Base-by-base conservation (phyloP, 192 early-diverging fungal genomes). In the Phycomyces nitens region DNA sequence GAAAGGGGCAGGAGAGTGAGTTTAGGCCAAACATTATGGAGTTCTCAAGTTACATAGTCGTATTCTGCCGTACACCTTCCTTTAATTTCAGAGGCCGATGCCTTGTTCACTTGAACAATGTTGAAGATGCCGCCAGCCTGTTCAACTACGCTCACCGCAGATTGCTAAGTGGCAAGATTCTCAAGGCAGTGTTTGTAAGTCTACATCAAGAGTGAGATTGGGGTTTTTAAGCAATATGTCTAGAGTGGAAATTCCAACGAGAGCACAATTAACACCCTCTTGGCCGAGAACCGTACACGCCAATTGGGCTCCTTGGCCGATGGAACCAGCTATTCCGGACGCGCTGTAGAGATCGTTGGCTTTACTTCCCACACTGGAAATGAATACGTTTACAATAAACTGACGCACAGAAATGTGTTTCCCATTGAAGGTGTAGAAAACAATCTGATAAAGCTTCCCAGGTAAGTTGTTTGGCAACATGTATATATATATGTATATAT, bases 401-500 rank as follows among this genome's bases (percentile, higher is more conserved):
- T 73, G n/a, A 65, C 61, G 8, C 58, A 56, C 3, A 73, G 52
- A 47, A 67, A 67, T 14, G 54, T 64, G 9, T 68, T 54, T 27
- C 71, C 71, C 43, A 56, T 59, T 24, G 71, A 73, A 62, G 71
- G 66, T 16, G 29, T 52, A 52, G 20, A 52, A n/a, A 29, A 66
- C 22, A 57, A 58, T 39, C 61, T 73, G 34, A 26, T 73, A 15
- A 24, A n/a, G n/a, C 56, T 68, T 14, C 40, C 42, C 34, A 59
- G 60, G 71, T 73, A 73, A 73, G 71, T 44, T 51, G 16, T 34
- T 14, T 50, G 7, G n/a, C n/a, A n/a, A n/a, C n/a, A n/a, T n/a
- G n/a, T n/a, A n/a, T n/a, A n/a, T n/a, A n/a, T n/a, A n/a, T n/a
- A n/a, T n/a, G n/a, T n/a, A n/a, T n/a, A n/a, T n/a, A n/a, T n/a